Percentiles rank a stretch among this genome's conserved stretches.
These are phyloP conservation scores for Chamaecrista fasciculata DNA, from an alignment of 306 rosid genomes.

Conservation along the genomic window DNA sequence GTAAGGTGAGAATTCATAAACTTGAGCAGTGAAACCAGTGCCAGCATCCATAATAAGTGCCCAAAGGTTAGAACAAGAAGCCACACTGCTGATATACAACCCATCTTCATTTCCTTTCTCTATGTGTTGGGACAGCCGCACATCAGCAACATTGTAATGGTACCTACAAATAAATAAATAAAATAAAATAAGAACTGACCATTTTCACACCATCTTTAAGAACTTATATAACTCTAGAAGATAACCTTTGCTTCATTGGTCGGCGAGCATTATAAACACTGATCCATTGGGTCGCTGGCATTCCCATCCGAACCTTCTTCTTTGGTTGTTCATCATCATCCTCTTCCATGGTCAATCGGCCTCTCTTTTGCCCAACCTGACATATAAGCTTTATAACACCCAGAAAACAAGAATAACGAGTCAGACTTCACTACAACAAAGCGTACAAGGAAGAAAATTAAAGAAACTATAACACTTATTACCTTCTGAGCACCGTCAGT, in stretches of 20 bases:
- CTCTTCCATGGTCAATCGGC: slow-evolving; percentile 50
- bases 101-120: slow-evolving; percentile 69
- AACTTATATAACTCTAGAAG: neutral
- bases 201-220: neutral
- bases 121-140: slow-evolving; percentile 62
- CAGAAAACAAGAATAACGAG: neutral
- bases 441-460: neutral
- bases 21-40: slow-evolving; percentile 63
- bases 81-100: slow-evolving; percentile 56
- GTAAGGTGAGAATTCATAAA: slow-evolving; percentile 56
- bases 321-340: slow-evolving; percentile 70
- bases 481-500: slow-evolving; percentile 85
- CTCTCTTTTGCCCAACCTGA: slow-evolving; percentile 62
- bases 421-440: slow-evolving; percentile 18
- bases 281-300: slow-evolving; percentile 76
- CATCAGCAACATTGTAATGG: slow-evolving; percentile 73
- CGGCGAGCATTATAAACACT: slow-evolving; percentile 65
- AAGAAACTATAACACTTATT: neutral
- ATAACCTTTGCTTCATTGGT: slow-evolving; percentile 77
- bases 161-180: slow-evolving; percentile 41
- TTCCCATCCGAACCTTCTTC: slow-evolving; percentile 71
- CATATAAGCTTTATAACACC: slow-evolving; percentile 49
- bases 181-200: neutral
- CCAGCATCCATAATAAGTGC: slow-evolving; percentile 84
- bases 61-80: slow-evolving; percentile 62